Conservation (phyloP, 306 rosid genomes). For the Prunus armeniaca region DNA sequence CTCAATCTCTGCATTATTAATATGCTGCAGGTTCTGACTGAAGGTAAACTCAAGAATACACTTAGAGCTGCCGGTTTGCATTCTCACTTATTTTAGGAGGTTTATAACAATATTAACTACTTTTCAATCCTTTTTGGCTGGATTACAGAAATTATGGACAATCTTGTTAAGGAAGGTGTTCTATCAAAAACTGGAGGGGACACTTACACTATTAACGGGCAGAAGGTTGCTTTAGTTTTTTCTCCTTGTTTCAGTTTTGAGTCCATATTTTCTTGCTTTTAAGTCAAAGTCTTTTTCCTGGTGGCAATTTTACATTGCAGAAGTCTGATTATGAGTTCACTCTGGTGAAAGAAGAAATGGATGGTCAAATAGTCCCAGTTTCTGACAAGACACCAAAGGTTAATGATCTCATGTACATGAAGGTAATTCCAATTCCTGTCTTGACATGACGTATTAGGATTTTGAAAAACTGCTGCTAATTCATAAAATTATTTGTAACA, state of each 20-base stretch:
- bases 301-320: slow-evolving; percentile 37
- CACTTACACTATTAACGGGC: slow-evolving; percentile 51
- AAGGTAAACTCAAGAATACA: slow-evolving; percentile 49
- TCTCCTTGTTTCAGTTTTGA: neutral
- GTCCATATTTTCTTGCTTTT: slow-evolving; percentile 1
- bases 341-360: slow-evolving; percentile 67
- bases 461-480: neutral
- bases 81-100: neutral
- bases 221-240: slow-evolving; percentile 47
- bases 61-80: neutral
- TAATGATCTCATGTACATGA: slow-evolving; percentile 70
- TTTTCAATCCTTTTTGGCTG: slow-evolving; percentile 24
- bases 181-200: slow-evolving; percentile 63
- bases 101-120: neutral
- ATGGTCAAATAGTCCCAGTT: slow-evolving; percentile 38
- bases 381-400: slow-evolving; percentile 33
- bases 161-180: slow-evolving; percentile 60
- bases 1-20: slow-evolving; percentile 24
- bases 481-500: neutral
- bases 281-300: neutral
- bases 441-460: neutral
- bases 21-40: slow-evolving; percentile 72
- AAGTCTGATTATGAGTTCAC: slow-evolving; percentile 61
- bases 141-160: slow-evolving; percentile 68
- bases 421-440: slow-evolving; percentile 36